These are phyloP conservation scores for Trypanosoma congolense DNA, from an alignment of 208 protist genomes.

Conservation along the genomic window DNA sequence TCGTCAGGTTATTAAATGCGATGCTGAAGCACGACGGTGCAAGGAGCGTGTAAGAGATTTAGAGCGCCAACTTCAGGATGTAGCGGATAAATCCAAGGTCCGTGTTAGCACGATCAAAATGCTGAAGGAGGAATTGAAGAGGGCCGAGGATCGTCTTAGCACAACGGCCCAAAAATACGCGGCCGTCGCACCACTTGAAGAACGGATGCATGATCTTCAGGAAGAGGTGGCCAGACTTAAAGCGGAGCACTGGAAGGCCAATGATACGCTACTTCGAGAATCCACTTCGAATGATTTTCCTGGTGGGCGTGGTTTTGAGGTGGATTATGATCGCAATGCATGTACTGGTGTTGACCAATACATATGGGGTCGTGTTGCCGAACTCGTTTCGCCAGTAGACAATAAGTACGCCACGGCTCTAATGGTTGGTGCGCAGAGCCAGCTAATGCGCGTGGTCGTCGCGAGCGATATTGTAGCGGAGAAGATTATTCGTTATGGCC, in stretches of 20 bases:
- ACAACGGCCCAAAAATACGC: conserved; percentile 21
- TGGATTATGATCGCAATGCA: conserved; percentile 60
- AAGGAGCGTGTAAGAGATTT: conserved; percentile 48
- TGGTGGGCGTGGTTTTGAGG: conserved; percentile 44
- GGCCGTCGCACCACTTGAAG: conserved; percentile 13
- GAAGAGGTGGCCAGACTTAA: conserved; percentile 38
- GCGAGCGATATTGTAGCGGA: conserved; percentile 90
- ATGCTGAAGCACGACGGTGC: conserved; percentile 35
- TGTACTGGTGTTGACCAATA: conserved; percentile 37
- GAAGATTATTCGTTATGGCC: conserved; percentile 89
- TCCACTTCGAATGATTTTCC: conserved; percentile 20
- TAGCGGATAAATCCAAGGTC: conserved; percentile 36
- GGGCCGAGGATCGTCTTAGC: conserved; percentile 33
- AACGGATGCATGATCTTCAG: conserved; percentile 27
- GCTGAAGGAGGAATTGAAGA: conserved; percentile 28
- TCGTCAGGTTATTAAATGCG: conserved; percentile 47
- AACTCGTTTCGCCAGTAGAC: conserved; percentile 88
- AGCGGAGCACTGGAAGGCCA: conserved; percentile 47
- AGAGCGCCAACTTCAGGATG: conserved; percentile 35
- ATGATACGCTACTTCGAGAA: conserved; percentile 64
- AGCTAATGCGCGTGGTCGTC: conserved; percentile 95
- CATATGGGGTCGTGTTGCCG: conserved; percentile 91
- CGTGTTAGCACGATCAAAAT: conserved; percentile 23
- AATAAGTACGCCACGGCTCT: conserved; percentile 75
- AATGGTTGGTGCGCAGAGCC: conserved; percentile 89